Evolutionary conservation across 495 filamentous ascomycete genomes (phyloP).

Genomic region (Penicillium ochrochloron): DNA sequence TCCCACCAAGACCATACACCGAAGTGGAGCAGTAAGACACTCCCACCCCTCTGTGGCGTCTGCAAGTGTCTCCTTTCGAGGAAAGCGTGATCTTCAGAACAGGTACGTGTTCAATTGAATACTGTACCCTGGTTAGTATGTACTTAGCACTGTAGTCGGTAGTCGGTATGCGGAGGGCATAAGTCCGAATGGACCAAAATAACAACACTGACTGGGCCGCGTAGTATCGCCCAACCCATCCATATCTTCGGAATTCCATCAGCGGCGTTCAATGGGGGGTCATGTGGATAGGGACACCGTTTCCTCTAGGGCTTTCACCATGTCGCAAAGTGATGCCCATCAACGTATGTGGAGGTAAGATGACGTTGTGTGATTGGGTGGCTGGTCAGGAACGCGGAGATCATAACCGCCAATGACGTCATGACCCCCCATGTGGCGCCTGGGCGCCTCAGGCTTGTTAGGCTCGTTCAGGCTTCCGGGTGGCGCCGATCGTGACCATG

Average conservation of each 20-base stretch:
- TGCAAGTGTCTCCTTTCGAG: neutral
- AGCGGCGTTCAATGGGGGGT: neutral
- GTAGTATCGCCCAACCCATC: neutral
- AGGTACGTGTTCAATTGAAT: conserved; percentile 2
- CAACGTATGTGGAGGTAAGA: conserved; percentile 14
- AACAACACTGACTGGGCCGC: neutral
- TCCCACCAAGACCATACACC: neutral
- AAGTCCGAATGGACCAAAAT: neutral
- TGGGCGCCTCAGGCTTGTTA: conserved; percentile 2
- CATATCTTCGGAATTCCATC: conserved; percentile 2
- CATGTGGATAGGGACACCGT: neutral
- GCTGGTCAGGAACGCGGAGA: conserved; percentile 16
- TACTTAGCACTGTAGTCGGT: no score
- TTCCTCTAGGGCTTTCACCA: neutral
- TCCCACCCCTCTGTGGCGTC: neutral
- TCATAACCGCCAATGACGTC: conserved; percentile 20
- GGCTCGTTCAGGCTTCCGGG: conserved; percentile 5
- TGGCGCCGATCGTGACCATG: conserved; percentile 13
- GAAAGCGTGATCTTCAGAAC: neutral
- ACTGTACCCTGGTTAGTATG: neutral
- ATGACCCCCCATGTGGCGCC: conserved; percentile 20
- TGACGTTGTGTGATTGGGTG: conserved; percentile 8
- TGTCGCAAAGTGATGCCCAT: neutral
- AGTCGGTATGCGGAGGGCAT: neutral
- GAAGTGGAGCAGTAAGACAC: neutral